Evolutionary conservation across 352 stramenopile genomes (phyloP).

Genomic region (Hyaloperonospora brassicae): DNA sequence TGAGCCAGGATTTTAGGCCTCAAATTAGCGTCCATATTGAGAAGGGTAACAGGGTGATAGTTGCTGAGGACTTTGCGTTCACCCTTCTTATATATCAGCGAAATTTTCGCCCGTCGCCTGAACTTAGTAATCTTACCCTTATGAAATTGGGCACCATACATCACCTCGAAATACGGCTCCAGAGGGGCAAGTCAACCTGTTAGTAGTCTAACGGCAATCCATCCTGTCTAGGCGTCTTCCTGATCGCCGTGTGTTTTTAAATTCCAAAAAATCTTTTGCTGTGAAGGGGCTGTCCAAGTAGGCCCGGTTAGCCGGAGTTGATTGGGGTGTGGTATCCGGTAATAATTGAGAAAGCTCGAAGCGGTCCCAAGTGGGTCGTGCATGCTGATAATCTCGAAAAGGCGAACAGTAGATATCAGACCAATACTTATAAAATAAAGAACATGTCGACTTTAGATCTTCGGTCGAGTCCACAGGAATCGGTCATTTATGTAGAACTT

Average conservation of each 20-base stretch:
- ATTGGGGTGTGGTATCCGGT: neutral
- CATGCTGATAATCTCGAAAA: neutral
- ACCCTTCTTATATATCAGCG: neutral
- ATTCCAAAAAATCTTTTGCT: neutral
- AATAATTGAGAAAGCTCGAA: neutral
- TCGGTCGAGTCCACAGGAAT: neutral
- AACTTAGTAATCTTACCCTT: no score
- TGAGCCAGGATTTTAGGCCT: neutral
- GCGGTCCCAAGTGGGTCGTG: neutral
- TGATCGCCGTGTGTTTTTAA: neutral
- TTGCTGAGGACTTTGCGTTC: neutral
- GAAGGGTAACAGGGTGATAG: neutral
- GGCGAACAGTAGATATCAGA: neutral
- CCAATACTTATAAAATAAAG: neutral
- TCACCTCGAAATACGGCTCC: no score
- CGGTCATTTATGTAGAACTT: neutral
- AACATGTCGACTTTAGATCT: neutral
- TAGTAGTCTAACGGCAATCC: neutral
- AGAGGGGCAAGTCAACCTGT: neutral
- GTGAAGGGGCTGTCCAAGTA: neutral
- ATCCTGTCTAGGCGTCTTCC: neutral
- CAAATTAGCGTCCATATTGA: neutral
- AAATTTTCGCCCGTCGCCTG: no score
- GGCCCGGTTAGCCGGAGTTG: neutral
- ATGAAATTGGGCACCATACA: no score